A percentile compares a stretch with the other conserved stretches of the same genome.
Evolutionary conservation across 108 stramenopile genomes (phyloP).

Genomic region (Discostella stelligeroides): DNA sequence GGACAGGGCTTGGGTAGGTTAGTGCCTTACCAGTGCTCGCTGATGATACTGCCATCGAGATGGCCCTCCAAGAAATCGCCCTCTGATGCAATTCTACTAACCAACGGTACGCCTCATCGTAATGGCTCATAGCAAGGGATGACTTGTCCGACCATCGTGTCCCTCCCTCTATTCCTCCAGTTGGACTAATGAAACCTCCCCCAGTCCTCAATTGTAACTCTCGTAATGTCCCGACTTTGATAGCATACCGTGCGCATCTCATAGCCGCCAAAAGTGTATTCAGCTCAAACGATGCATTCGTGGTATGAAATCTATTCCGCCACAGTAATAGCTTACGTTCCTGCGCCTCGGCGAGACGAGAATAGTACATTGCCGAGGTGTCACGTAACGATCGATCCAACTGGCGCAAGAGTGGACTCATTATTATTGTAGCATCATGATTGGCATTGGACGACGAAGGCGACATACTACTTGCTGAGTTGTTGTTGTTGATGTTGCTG

Average conservation of each 20-base stretch:
- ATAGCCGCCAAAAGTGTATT: slow-evolving; percentile 41
- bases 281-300: slow-evolving; percentile 43
- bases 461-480: neutral
- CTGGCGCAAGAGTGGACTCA: slow-evolving; percentile 32
- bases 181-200: slow-evolving; percentile 1
- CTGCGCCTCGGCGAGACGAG: slow-evolving; percentile 32
- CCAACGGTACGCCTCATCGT: slow-evolving; percentile 48
- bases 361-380: slow-evolving; percentile 37
- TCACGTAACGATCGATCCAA: slow-evolving; percentile 26
- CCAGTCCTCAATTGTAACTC: slow-evolving; percentile 38
- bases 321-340: slow-evolving; percentile 41
- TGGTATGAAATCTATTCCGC: slow-evolving; percentile 41
- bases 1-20: neutral
- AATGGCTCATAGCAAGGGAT: slow-evolving; percentile 25
- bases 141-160: slow-evolving; percentile 16
- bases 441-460: neutral
- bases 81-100: slow-evolving; percentile 41
- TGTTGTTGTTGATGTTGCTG: neutral
- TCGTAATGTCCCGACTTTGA: slow-evolving; percentile 41
- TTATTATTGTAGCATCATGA: slow-evolving; percentile 4
- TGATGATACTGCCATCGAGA: slow-evolving; percentile 10
- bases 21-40: neutral
- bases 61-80: slow-evolving; percentile 30
- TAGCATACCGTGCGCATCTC: slow-evolving; percentile 44
- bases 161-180: neutral